phyloP scores from a whole-genome alignment of 2,329 filamentous ascomycete species.

The Exophiala dermatitidis region DNA sequence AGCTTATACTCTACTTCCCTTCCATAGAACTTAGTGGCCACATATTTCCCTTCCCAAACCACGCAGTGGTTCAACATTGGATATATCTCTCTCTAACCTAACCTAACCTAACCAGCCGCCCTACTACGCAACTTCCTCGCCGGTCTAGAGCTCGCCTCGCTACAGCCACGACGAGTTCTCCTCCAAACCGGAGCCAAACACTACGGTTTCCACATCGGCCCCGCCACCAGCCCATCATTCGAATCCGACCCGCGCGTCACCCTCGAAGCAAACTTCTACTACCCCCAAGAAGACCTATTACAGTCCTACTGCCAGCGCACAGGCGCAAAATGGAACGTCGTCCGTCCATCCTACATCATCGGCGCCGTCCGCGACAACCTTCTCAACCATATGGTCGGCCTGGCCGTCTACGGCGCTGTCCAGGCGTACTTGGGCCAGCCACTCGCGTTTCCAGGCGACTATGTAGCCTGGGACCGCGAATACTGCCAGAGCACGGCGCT shows the following conservation, averaged over 20 bases:
- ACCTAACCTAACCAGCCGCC: constrained; percentile 1
- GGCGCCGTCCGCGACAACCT: constrained; percentile 44
- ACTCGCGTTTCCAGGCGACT: constrained; percentile 41
- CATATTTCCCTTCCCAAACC: not conserved
- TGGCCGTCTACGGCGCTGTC: constrained; percentile 46
- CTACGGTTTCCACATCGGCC: constrained; percentile 46
- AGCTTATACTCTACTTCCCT: not conserved
- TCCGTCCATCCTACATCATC: constrained; percentile 43
- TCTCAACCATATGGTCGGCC: constrained; percentile 44
- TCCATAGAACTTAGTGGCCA: no score
- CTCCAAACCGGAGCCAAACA: constrained; percentile 48
- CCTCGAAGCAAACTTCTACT: constrained; percentile 49
- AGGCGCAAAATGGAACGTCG: constrained; percentile 39
- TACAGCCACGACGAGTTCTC: constrained; percentile 42
- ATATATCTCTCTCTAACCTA: not conserved
- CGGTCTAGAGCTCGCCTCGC: constrained; percentile 36
- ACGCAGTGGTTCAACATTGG: not conserved
- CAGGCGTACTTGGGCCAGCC: constrained; percentile 36
- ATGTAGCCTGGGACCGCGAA: constrained; percentile 38
- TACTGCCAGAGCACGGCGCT: constrained; percentile 31
- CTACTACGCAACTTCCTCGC: constrained; percentile 44
- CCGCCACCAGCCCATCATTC: constrained; percentile 36
- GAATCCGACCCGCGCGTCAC: constrained; percentile 40
- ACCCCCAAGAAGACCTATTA: constrained; percentile 46
- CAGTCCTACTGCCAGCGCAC: constrained; percentile 36